Evolutionary conservation across 495 filamentous ascomycete species (phyloP), one percentile per base, ranked within the genome.

Genomic region (Neurospora sp.): DNA sequence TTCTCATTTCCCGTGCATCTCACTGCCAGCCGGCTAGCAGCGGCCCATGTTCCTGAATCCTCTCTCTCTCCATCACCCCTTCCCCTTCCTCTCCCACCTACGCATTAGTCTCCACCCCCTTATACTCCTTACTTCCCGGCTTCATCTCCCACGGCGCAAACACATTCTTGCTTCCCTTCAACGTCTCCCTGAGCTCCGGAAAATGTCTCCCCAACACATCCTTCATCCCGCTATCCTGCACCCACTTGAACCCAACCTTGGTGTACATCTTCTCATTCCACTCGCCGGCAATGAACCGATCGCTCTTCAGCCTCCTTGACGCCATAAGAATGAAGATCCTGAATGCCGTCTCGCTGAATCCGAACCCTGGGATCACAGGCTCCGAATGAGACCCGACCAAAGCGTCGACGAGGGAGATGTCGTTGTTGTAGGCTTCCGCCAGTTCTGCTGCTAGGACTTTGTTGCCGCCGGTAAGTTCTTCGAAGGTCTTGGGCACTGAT

Each of bases 261-360:
- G 82, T 83, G 45, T 85, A 85, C 35, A 74, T 75, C 68, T 78
- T 73, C 69, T 77, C 76, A 18, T 74, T 75, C 80, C 80, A 84
- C 40, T 75, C 69, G 6, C 76, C 79, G 18, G 79, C 79, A 40
- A 83, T 76, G 65, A 85, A 85, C 39, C 83, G 75, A 76, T 85
- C 83, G 41, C 79, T 82, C 79, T 84, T 85, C 22, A 83, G 40
- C 48, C 82, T 65, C 31, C 82, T 38, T 9, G 35, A 70, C 0
- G 82, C 82, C 82, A 83, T 83, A 10, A 83, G 65, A 31, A 83
- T 82, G 39, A 83, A 83, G 0, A 83, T 69, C 4, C 80, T 48
- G 71, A 83, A 83, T 27, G 82, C 82, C 71, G 82, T 83, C 69
- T 83, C 81, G 72, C 75, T 78, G 75, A 83, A 85, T 10, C 83